These are phyloP conservation scores for Teunomyces pallodes DNA, from an alignment of 805 yeast species.

Conservation along the genomic window DNA sequence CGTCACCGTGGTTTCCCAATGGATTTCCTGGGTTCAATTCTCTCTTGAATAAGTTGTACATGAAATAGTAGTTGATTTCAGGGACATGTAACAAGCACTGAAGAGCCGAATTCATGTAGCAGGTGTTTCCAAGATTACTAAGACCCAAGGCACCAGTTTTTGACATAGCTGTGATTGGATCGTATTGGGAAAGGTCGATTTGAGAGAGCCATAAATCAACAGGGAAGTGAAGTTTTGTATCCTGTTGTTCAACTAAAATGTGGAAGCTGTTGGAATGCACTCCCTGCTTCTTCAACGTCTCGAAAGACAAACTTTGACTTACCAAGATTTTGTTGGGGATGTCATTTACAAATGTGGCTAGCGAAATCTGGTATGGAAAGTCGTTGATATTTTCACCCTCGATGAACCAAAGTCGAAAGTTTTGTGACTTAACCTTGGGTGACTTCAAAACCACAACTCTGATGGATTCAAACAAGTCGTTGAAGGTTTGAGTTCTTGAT, in stretches of 20 bases:
- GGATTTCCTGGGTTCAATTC: constrained; percentile 82
- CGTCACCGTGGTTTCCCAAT: constrained; percentile 77
- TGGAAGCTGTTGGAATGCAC: constrained; percentile 6
- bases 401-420: constrained; percentile 39
- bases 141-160: constrained; percentile 53
- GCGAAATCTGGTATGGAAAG: constrained; percentile 21
- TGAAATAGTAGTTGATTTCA: constrained; percentile 74
- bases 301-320: constrained; percentile 17
- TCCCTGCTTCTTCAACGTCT: constrained; percentile 31
- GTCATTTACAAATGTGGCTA: constrained; percentile 27
- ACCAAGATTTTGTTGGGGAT: constrained; percentile 29
- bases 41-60: constrained; percentile 51
- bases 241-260: constrained; percentile 6
- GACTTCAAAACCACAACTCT: constrained; percentile 19
- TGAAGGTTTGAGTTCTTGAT: constrained; percentile 35
- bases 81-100: constrained; percentile 89
- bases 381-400: constrained; percentile 21
- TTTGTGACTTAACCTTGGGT: constrained; percentile 10
- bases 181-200: constrained; percentile 12
- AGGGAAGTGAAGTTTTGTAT: constrained; percentile 3
- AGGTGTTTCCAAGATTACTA: constrained; percentile 80
- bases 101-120: constrained; percentile 92
- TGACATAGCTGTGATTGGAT: constrained; percentile 9
- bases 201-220: constrained; percentile 5
- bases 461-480: constrained; percentile 29